Evolutionary conservation across 2,329 filamentous ascomycete species (phyloP).

Genomic region (Cordyceps cateniannulata): DNA sequence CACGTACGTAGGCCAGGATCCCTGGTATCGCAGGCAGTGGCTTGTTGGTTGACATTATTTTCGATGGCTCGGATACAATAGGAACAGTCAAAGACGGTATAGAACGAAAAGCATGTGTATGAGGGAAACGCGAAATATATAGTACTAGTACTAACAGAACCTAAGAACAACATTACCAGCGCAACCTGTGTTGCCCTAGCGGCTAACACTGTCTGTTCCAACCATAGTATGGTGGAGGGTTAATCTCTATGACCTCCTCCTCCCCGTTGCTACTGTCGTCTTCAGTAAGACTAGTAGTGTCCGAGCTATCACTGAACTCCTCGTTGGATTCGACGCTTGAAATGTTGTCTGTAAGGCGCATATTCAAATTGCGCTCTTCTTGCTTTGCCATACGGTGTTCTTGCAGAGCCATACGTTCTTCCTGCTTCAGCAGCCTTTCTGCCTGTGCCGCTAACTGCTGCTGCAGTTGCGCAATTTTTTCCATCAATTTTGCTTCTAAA

Average conservation of each 20-base stretch:
- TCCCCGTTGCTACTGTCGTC: neutral
- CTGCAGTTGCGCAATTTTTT: neutral
- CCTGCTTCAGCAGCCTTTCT: neutral
- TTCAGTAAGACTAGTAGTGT: neutral
- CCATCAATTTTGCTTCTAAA: neutral
- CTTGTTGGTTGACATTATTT: neutral
- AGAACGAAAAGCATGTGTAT: neutral
- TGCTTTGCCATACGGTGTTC: neutral
- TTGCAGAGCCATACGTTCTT: neutral
- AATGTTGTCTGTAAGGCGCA: neutral
- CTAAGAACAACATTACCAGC: neutral
- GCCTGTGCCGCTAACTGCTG: neutral
- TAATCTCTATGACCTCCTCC: neutral
- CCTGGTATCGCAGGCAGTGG: neutral
- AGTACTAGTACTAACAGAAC: neutral
- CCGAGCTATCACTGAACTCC: neutral
- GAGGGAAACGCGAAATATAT: neutral
- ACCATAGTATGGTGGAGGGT: neutral
- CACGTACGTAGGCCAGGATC: neutral
- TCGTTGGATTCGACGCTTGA: neutral
- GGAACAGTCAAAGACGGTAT: neutral
- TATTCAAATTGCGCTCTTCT: neutral
- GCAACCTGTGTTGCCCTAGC: neutral
- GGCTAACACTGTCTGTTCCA: neutral
- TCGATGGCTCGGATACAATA: neutral